A percentile compares a stretch with the other conserved stretches of the same genome.
Conservation (phyloP, 2,329 filamentous ascomycete genomes). For the Talaromyces sp. region DNA sequence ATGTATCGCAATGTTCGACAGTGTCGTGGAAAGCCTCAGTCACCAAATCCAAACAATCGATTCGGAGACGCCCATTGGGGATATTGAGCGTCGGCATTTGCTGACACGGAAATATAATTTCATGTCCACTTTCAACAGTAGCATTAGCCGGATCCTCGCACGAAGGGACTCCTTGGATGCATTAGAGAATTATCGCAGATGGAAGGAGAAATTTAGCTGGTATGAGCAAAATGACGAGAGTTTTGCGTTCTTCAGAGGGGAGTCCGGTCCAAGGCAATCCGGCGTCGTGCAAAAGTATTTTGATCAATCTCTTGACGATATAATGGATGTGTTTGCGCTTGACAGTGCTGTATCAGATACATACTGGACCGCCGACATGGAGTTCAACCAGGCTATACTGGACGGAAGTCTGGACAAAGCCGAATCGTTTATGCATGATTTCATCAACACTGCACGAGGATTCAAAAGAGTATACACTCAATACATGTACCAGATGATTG, state of each 20-base stretch:
- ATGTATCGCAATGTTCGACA: slow-evolving; percentile 21
- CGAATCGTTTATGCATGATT: slow-evolving; percentile 16
- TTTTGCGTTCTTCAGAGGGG: not conserved
- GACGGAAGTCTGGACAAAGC: slow-evolving; percentile 1
- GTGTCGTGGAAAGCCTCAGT: slow-evolving; percentile 11
- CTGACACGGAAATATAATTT: slow-evolving; percentile 19
- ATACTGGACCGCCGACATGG: slow-evolving; percentile 8
- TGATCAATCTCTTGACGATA: slow-evolving; percentile 3
- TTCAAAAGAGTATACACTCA: slow-evolving; percentile 17
- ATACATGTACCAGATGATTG: slow-evolving; percentile 22
- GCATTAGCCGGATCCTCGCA: not conserved
- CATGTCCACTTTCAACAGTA: slow-evolving; percentile 8
- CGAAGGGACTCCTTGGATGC: not conserved
- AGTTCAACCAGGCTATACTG: slow-evolving; percentile 1
- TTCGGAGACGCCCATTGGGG: slow-evolving; percentile 14
- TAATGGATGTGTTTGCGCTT: slow-evolving; percentile 3
- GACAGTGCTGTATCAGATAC: not conserved
- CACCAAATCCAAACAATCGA: not conserved
- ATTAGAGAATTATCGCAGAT: slow-evolving; percentile 1
- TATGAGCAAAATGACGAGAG: slow-evolving; percentile 11
- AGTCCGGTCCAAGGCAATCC: not conserved
- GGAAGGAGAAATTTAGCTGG: slow-evolving; percentile 7
- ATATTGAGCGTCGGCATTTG: slow-evolving; percentile 16
- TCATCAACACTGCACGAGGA: slow-evolving; percentile 16
- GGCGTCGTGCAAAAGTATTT: not conserved